Percentiles rank a stretch among this genome's conserved stretches.
Evolutionary conservation across 768 basidiomycete species (phyloP).

Genomic region (Macrolepiota albuminosa): DNA sequence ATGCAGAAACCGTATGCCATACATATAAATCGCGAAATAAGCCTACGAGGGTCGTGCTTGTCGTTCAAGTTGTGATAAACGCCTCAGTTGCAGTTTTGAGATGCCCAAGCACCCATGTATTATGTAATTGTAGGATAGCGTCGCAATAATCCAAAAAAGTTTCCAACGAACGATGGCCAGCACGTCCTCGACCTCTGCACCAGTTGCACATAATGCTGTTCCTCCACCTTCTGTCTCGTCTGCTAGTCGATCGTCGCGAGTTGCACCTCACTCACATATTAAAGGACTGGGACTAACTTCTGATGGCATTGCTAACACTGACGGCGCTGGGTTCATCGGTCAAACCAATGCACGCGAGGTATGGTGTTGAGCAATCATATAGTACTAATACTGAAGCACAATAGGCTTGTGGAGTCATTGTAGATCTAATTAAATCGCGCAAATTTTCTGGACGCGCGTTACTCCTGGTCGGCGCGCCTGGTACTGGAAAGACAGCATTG

Average conservation of each 20-base stretch:
- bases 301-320: constrained; percentile 72
- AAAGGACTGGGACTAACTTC: constrained; percentile 88
- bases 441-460: constrained; percentile 93
- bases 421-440: constrained; percentile 85
- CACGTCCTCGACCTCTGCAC: constrained; percentile 45
- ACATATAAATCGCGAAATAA: neutral
- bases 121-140: neutral
- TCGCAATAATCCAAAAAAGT: neutral
- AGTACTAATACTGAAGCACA: neutral
- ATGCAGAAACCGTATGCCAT: neutral
- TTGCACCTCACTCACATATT: constrained; percentile 93
- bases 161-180: constrained; percentile 9
- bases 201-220: constrained; percentile 69
- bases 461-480: constrained; percentile 90
- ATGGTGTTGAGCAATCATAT: constrained; percentile 10
- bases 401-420: constrained; percentile 88
- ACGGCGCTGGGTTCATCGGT: constrained; percentile 86
- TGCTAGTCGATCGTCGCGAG: constrained; percentile 67
- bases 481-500: constrained; percentile 97
- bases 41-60: neutral
- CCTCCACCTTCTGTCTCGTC: constrained; percentile 62
- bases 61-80: neutral
- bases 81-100: too few relatives aligned
- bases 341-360: constrained; percentile 91
- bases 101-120: neutral